A percentile compares a stretch with the other conserved stretches of the same genome.
Conservation (phyloP, 139 green algal genomes). For the Medakamo hakoo region DNA sequence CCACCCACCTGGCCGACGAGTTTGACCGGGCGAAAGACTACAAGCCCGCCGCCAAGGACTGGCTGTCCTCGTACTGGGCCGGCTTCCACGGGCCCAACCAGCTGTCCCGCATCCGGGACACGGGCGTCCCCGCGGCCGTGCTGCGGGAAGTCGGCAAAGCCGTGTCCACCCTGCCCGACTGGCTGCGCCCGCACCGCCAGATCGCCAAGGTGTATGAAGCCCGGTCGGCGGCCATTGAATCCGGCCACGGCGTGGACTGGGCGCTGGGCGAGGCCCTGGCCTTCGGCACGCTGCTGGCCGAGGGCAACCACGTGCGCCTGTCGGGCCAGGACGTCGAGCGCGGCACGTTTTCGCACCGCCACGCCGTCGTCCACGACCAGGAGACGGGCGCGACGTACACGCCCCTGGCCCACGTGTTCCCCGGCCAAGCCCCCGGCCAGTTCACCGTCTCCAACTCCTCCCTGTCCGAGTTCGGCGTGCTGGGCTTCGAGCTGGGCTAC, state of each 20-base stretch:
- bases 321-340: slow-evolving; percentile 94
- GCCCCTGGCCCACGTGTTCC: slow-evolving; percentile 66
- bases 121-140: slow-evolving; percentile 46
- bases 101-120: slow-evolving; percentile 81
- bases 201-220: slow-evolving; percentile 84
- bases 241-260: slow-evolving; percentile 72
- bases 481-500: slow-evolving; percentile 98
- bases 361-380: slow-evolving; percentile 69
- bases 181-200: slow-evolving; percentile 66
- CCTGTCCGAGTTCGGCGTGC: slow-evolving; percentile 86
- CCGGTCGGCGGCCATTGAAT: slow-evolving; percentile 60
- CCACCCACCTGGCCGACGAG: slow-evolving; percentile 45
- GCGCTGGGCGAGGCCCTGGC: slow-evolving; percentile 86
- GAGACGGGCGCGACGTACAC: slow-evolving; percentile 54
- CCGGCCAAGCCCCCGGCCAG: slow-evolving; percentile 43
- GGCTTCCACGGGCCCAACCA: slow-evolving; percentile 86
- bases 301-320: slow-evolving; percentile 96
- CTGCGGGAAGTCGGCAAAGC: slow-evolving; percentile 55
- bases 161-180: slow-evolving; percentile 68
- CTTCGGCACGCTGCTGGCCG: slow-evolving; percentile 79
- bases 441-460: slow-evolving; percentile 66
- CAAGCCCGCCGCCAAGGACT: slow-evolving; percentile 59
- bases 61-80: slow-evolving; percentile 74
- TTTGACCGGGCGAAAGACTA: slow-evolving; percentile 75
- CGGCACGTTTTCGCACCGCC: slow-evolving; percentile 91